These are phyloP conservation scores for Aspergillus hiratsukae DNA, from an alignment of 2,329 filamentous ascomycete genomes.

Conservation along the genomic window DNA sequence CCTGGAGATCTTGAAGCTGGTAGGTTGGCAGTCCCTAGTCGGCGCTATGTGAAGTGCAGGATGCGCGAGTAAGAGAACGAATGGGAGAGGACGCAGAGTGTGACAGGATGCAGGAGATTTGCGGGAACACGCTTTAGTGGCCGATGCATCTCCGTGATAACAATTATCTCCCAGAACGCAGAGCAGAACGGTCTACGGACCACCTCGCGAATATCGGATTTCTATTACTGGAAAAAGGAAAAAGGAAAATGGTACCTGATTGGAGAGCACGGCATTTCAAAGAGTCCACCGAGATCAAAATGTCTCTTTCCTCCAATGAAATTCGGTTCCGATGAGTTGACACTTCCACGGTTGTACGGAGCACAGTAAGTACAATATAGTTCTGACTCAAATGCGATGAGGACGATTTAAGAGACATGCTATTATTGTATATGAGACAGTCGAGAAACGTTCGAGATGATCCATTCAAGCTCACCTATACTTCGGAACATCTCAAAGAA, in stretches of 20 bases:
- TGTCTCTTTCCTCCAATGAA: no score
- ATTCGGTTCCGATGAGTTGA: neutral
- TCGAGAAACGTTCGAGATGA: neutral
- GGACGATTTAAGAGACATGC: neutral
- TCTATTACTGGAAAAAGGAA: neutral
- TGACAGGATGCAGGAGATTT: conserved; percentile 16
- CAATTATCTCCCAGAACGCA: neutral
- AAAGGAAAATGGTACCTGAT: neutral
- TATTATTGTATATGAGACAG: neutral
- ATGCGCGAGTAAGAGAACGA: conserved; percentile 1
- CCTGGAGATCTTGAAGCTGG: neutral
- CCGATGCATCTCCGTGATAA: conserved; percentile 9
- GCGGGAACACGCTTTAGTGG: conserved; percentile 17
- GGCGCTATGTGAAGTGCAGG: conserved; percentile 9
- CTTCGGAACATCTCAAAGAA: neutral
- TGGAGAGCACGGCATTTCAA: neutral
- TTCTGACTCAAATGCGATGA: neutral
- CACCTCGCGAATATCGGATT: neutral
- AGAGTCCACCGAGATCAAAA: neutral
- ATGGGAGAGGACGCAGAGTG: conserved; percentile 5
- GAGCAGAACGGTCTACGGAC: neutral
- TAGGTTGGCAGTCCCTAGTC: conserved; percentile 4
- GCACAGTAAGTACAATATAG: neutral
- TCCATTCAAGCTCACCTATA: neutral
- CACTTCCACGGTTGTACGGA: neutral